Evolutionary conservation across 345 rosid species (phyloP).

Genomic region (Rhodomyrtus tomentosa): DNA sequence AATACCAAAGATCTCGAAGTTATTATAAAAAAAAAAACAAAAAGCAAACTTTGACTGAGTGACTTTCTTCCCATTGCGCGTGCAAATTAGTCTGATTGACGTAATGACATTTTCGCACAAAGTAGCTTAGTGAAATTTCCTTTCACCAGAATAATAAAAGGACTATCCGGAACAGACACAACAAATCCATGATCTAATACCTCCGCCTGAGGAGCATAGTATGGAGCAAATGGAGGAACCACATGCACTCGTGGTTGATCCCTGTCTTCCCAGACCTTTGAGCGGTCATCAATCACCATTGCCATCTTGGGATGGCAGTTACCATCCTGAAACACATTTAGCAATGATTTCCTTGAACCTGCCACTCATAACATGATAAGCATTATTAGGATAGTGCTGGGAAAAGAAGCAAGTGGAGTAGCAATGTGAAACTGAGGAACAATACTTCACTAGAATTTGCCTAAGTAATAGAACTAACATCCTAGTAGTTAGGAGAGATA

Average conservation of each 20-base stretch:
- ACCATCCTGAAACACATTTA: constrained; percentile 79
- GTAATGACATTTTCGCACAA: not conserved
- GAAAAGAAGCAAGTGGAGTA: not conserved
- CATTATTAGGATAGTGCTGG: not conserved
- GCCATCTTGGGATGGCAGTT: constrained; percentile 98
- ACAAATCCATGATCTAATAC: constrained; percentile 20
- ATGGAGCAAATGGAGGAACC: constrained; percentile 85
- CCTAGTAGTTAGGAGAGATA: not conserved
- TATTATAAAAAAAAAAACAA: not conserved
- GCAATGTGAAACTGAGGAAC: not conserved
- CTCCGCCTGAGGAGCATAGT: constrained; percentile 99
- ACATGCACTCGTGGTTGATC: constrained; percentile 98
- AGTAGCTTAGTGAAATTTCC: not conserved
- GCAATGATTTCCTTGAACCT: constrained; percentile 81
- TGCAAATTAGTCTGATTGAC: not conserved
- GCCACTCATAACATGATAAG: not conserved
- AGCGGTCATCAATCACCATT: constrained; percentile 96
- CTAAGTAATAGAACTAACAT: not conserved
- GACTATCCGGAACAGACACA: not conserved
- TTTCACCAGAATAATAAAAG: not conserved
- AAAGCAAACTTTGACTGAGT: no score
- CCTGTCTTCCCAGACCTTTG: constrained; percentile 96
- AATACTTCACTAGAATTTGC: not conserved
- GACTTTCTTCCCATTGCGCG: not conserved
- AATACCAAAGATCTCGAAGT: not conserved